These are phyloP conservation scores for Withania somnifera DNA, from an alignment of 305 asterid genomes.

Conservation along the genomic window DNA sequence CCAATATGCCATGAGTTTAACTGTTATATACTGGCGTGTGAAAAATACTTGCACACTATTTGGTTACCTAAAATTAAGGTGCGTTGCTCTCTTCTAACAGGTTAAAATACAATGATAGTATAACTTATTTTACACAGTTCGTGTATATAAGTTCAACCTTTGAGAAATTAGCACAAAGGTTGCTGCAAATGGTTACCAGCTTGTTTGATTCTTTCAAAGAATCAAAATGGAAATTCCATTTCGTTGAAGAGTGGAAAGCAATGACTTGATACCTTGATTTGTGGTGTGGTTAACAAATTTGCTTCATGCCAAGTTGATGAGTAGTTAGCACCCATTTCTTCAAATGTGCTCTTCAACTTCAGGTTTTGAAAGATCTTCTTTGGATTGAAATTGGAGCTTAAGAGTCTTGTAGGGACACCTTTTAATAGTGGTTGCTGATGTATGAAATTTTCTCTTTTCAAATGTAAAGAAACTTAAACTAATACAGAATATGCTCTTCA, in stretches of 20 bases:
- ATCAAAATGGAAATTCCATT: conserved; percentile 51
- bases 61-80: background rate
- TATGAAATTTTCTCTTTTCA: background rate
- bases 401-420: background rate
- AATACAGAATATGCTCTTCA: background rate
- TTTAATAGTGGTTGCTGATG: background rate
- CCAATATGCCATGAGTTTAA: background rate
- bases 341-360: background rate
- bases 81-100: no score
- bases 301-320: background rate
- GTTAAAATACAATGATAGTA: background rate
- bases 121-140: background rate
- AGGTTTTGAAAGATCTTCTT: background rate
- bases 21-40: no score
- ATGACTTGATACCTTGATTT: conserved; percentile 28
- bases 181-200: background rate
- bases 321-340: background rate
- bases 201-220: conserved; percentile 37
- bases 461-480: background rate
- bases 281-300: background rate
- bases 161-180: no score
- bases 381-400: background rate
- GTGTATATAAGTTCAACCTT: background rate
- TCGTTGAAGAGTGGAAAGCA: conserved; percentile 48
- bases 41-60: background rate